Evolutionary conservation across 345 rosid species (phyloP), one percentile per base, ranked within the genome.

Genomic region (Brassica incana): DNA sequence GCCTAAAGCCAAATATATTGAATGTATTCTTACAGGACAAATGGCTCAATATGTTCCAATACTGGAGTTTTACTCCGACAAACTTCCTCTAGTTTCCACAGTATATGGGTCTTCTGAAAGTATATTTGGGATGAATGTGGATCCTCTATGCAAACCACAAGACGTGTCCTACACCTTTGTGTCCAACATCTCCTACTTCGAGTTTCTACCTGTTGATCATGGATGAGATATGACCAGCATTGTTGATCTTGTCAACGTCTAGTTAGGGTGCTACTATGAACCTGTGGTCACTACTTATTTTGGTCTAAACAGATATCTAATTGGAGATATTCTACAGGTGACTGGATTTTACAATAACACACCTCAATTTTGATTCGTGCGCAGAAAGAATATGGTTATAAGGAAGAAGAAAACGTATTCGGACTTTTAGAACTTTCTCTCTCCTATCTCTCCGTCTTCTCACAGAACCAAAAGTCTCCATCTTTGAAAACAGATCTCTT

Each of bases 111-210:
- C 43, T 64, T 64, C 43, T n/a, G 68, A 64, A 64, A 32, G 23
- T 64, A 8, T 65, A 8, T 65, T 65, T 65, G 45, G 45, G 5
- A 7, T 65, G 5, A 65, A 65, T 15, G 68, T 65, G 25, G 45
- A 33, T 65, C 68, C 45, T 33, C 45, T 33, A n/a, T n/a, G 68
- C 68, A 65, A 65, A 33, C 45, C 68, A 65, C 68, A 65, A 65
- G 68, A 65, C 2, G 68, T 65, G 10, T 33, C 68, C 23, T 65
- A 65, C 68, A 65, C 45, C 3, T 65, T 33, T 65, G 10, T 65
- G 11, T 45, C 68, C 45, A 33, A 65, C 68, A n/a, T 7, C 25
- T 64, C 68, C 11, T 64, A 64, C 43, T 64, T 64, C 43, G 45
- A 64, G 68, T 64, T 64, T n/a, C 43, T 64, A 64, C 68, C 43